Conservation (phyloP, 2,329 filamentous ascomycete genomes). For the Ascosphaera apis region DNA sequence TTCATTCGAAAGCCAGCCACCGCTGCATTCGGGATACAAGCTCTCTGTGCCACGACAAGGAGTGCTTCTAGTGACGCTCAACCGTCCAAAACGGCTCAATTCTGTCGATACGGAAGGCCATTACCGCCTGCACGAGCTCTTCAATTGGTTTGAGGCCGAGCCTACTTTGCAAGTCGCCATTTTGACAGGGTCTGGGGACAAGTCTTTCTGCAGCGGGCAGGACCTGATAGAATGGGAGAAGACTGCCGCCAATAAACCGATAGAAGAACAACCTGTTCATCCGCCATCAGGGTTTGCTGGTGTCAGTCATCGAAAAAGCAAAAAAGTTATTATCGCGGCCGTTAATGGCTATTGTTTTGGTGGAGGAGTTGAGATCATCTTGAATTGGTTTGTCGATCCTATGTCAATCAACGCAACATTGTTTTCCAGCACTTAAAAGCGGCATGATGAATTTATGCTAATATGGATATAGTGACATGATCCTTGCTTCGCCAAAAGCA, state of each 20-base stretch:
- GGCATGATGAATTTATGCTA: too few relatives aligned
- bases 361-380: conserved; percentile 62
- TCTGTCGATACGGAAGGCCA: conserved; percentile 17
- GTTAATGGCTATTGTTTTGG: conserved; percentile 59
- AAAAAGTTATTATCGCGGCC: conserved; percentile 54
- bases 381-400: conserved; percentile 46
- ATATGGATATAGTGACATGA: conserved; percentile 44
- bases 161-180: conserved; percentile 18
- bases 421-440: not conserved
- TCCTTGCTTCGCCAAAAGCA: conserved; percentile 35
- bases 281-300: conserved; percentile 30
- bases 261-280: conserved; percentile 14
- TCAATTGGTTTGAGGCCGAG: conserved; percentile 20
- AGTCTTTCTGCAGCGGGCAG: conserved; percentile 22
- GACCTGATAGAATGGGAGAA: conserved; percentile 22
- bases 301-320: conserved; percentile 31
- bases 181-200: conserved; percentile 20
- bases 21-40: too few relatives aligned
- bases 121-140: conserved; percentile 17
- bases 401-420: not conserved
- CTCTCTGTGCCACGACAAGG: conserved; percentile 18
- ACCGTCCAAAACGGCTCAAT: conserved; percentile 18
- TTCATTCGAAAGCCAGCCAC: too few relatives aligned
- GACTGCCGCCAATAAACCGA: conserved; percentile 8
- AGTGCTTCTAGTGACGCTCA: conserved; percentile 23